Base-by-base conservation (phyloP, 2,329 filamentous ascomycete species). In the Stenocarpella maydis region DNA sequence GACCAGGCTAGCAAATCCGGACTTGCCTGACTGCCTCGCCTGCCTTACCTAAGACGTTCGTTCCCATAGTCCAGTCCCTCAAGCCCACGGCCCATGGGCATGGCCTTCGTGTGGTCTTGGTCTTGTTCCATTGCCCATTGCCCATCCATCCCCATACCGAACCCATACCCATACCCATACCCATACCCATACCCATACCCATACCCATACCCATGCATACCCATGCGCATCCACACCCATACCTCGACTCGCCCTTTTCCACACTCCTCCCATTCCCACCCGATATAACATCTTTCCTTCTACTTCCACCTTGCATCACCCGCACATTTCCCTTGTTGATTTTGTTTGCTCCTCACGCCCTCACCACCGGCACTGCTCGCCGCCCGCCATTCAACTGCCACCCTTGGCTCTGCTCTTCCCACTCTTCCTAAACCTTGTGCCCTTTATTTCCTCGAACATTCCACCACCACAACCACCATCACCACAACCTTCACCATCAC, bases 231-330 rank as follows among this genome's bases (percentile, higher is more conserved):
- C 58, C 58, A 47, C 58, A 61, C 65, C 65, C 65, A 67, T 67
- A 58, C 65, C 52, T 58, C 54, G 65, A 52, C 65, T 70, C 61
- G 68, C 69, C 60, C 65, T 65, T 68, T 70, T 70, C 69, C 63
- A 68, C 50, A 52, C 65, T 60, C 55, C 39, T 65, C 61, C 61
- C 65, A 67, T 67, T 67, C 65, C 65, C 65, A 28, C 65, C 52
- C 65, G 65, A 67, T 67, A 67, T 67, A 67, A 58, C 65, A 26
- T 49, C 65, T 67, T 58, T 58, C 50, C 65, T 67, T 67, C 43
- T 58, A 67, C 65, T 67, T 67, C 52, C 65, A 58, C 65, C 65
- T 67, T 58, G 52, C 65, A 67, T 54, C 60, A 55, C 53, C 67
- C 67, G 49, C 65, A 34, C 67, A 50, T 54, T 65, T 54, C n/a